Conservation (phyloP, 495 filamentous ascomycete genomes). For the Sordaria brevicollis region DNA sequence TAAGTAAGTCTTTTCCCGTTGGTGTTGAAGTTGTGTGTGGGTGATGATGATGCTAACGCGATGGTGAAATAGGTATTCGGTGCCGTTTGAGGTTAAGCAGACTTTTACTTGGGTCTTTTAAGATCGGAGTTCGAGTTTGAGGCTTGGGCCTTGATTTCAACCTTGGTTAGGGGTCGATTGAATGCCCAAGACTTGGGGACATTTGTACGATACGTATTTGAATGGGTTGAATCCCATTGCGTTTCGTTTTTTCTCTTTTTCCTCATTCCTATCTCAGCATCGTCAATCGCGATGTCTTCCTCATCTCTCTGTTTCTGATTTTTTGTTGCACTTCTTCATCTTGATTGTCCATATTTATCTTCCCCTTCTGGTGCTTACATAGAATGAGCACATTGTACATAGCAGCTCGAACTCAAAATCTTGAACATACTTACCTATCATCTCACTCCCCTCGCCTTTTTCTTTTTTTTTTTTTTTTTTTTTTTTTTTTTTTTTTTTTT, state of each 20-base stretch:
- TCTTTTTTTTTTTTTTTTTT: no score
- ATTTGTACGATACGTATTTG: neutral
- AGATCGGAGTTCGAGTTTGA: neutral
- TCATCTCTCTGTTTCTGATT: neutral
- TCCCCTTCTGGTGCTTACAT: neutral
- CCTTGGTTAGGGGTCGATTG: slow-evolving; percentile 3
- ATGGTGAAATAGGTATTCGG: slow-evolving; percentile 26
- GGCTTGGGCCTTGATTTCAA: neutral
- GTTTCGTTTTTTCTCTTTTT: neutral
- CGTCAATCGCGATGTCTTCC: neutral
- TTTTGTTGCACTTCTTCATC: neutral
- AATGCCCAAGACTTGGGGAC: neutral
- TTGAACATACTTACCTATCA: no score
- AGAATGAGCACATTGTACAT: neutral
- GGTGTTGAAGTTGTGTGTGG: neutral
- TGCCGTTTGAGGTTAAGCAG: slow-evolving; percentile 45
- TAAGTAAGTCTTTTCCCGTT: slow-evolving; percentile 21
- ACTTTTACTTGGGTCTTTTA: slow-evolving; percentile 49
- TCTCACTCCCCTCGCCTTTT: no score
- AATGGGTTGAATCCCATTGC: neutral
- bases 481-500: no score
- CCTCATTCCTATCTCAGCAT: neutral
- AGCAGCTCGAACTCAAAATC: neutral
- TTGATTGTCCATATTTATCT: neutral
- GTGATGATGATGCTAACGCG: slow-evolving; percentile 3